Conservation (phyloP, 805 yeast species). For the Metschnikowia noctiluminum region DNA sequence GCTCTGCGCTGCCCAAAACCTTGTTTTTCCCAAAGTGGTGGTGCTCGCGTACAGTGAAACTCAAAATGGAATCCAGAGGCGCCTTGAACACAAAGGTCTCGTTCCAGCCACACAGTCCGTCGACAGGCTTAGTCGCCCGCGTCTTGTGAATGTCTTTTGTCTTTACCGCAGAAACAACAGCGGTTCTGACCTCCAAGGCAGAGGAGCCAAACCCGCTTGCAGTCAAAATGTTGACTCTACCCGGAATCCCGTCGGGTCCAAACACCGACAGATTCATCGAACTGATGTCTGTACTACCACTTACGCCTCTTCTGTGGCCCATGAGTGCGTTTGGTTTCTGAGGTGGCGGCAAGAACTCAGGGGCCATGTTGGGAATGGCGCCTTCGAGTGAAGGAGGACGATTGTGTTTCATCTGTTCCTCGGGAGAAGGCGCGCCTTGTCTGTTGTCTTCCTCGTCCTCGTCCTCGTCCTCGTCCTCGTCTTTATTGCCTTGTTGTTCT, state of each 20-base stretch:
- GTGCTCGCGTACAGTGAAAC: slow-evolving; percentile 60
- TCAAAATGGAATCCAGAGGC: slow-evolving; percentile 54
- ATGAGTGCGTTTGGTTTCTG: slow-evolving; percentile 28
- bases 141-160: slow-evolving; percentile 65
- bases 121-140: slow-evolving; percentile 47
- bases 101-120: slow-evolving; percentile 50
- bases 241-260: slow-evolving; percentile 45
- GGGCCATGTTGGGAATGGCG: slow-evolving; percentile 32
- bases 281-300: slow-evolving; percentile 29
- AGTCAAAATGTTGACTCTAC: slow-evolving; percentile 50
- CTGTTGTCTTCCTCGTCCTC: slow-evolving; percentile 9
- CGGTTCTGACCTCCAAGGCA: slow-evolving; percentile 50
- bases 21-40: slow-evolving; percentile 71
- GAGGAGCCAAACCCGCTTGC: slow-evolving; percentile 39
- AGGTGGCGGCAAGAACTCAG: slow-evolving; percentile 37
- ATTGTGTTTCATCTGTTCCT: slow-evolving; percentile 14
- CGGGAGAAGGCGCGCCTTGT: slow-evolving; percentile 16
- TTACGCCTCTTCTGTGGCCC: slow-evolving; percentile 20
- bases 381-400: slow-evolving; percentile 16
- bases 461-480: slow-evolving; percentile 5
- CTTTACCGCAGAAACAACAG: slow-evolving; percentile 43
- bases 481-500: slow-evolving; percentile 10
- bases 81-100: slow-evolving; percentile 70
- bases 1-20: slow-evolving; percentile 57
- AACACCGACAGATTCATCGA: slow-evolving; percentile 36